phyloP scores from a whole-genome alignment of 1,284 basidiomycete species.

The Rhizoctonia solani region DNA sequence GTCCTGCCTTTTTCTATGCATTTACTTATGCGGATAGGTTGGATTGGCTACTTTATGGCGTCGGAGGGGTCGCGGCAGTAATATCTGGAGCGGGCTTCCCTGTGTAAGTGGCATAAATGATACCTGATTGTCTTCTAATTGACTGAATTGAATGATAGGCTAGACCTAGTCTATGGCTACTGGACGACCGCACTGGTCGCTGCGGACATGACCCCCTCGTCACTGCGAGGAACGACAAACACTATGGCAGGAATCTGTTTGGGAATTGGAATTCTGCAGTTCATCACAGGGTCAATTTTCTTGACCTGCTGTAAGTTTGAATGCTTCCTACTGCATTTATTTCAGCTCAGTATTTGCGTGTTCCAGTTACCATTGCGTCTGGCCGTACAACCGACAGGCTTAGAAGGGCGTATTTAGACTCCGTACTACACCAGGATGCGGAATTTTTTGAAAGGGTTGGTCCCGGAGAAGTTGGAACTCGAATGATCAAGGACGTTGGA shows the following conservation, averaged over 20 bases:
- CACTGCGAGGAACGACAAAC: slow-evolving; percentile 12
- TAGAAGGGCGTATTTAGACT: slow-evolving; percentile 47
- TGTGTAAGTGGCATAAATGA: background rate
- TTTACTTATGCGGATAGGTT: slow-evolving; percentile 23
- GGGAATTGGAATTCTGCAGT: slow-evolving; percentile 18
- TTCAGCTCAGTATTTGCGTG: too few species aligned
- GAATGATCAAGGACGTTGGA: slow-evolving; percentile 48
- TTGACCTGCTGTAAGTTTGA: slow-evolving; percentile 10
- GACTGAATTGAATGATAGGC: background rate
- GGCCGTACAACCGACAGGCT: slow-evolving; percentile 45
- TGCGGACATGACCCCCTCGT: background rate
- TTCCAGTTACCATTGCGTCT: slow-evolving; percentile 45
- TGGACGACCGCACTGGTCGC: slow-evolving; percentile 10
- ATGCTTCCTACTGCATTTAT: background rate
- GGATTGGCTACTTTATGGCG: slow-evolving; percentile 10
- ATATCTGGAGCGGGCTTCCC: slow-evolving; percentile 23
- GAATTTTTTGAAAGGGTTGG: slow-evolving; percentile 50
- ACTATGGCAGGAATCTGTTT: slow-evolving; percentile 22
- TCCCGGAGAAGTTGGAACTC: slow-evolving; percentile 49
- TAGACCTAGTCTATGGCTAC: slow-evolving; percentile 17
- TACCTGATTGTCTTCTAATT: background rate
- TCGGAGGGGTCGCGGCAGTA: slow-evolving; percentile 7
- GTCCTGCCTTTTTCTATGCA: slow-evolving; percentile 20
- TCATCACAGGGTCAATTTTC: slow-evolving; percentile 9
- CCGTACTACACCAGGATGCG: slow-evolving; percentile 49